These are phyloP conservation scores for Metschnikowia peoriensis DNA, from an alignment of 805 yeast genomes.

Conservation along the genomic window DNA sequence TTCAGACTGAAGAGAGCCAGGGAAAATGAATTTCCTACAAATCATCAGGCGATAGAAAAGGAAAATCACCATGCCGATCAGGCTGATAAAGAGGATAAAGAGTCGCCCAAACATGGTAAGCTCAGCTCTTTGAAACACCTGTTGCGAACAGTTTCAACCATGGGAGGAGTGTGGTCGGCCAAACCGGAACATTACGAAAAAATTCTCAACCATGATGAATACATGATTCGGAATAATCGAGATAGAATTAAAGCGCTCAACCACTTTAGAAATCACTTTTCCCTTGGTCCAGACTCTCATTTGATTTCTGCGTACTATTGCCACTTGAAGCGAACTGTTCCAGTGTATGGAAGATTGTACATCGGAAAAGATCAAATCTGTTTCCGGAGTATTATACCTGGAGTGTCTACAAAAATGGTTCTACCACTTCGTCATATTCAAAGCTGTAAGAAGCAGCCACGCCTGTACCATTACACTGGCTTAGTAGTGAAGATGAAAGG, in stretches of 20 bases:
- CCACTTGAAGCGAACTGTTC: conserved; percentile 67
- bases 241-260: conserved; percentile 48
- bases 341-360: conserved; percentile 81
- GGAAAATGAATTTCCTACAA: background rate
- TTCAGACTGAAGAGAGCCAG: conserved; percentile 9
- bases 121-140: conserved; percentile 16
- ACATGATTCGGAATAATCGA: conserved; percentile 43
- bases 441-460: conserved; percentile 46
- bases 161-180: conserved; percentile 51
- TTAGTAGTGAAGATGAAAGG: conserved; percentile 69
- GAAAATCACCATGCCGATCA: background rate
- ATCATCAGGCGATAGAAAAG: background rate
- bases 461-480: conserved; percentile 49
- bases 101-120: conserved; percentile 10
- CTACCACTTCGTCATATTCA: conserved; percentile 76
- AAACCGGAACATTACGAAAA: conserved; percentile 59
- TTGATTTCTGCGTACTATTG: conserved; percentile 69
- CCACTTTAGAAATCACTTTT: conserved; percentile 66
- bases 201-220: conserved; percentile 42
- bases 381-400: conserved; percentile 77
- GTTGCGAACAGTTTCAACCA: conserved; percentile 30
- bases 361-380: conserved; percentile 69
- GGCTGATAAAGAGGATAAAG: background rate
- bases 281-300: conserved; percentile 49
- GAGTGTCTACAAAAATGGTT: conserved; percentile 75